Conservation (phyloP, 192 early-diverging fungal species). For the Lunasporangiospora selenospora region DNA sequence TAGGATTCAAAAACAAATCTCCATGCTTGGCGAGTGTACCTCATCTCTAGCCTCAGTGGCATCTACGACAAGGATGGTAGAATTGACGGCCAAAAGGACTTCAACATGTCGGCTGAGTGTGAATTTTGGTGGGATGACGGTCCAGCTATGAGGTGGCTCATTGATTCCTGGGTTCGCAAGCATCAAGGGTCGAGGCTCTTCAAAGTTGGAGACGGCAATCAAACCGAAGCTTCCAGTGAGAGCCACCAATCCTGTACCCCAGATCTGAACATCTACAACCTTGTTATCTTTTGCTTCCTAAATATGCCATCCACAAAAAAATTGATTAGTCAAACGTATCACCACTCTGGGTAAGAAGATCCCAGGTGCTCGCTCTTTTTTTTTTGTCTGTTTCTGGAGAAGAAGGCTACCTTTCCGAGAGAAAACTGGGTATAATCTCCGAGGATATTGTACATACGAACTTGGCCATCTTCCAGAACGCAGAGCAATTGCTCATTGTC, state of each 20-base stretch:
- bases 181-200: conserved; percentile 81
- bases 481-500: conserved; percentile 85
- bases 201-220: conserved; percentile 83
- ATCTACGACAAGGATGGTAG: conserved; percentile 87
- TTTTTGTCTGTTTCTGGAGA: background rate
- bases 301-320: background rate
- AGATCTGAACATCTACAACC: conserved; percentile 87
- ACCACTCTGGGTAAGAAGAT: too few species aligned
- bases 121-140: conserved; percentile 86
- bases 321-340: background rate
- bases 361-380: too few species aligned
- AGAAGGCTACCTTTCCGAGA: conserved; percentile 70
- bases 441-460: conserved; percentile 82
- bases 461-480: conserved; percentile 85
- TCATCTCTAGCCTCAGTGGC: conserved; percentile 80
- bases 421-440: conserved; percentile 84
- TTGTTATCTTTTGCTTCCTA: conserved; percentile 83
- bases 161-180: conserved; percentile 75
- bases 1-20: too few species aligned
- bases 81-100: conserved; percentile 78
- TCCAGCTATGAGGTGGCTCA: conserved; percentile 83
- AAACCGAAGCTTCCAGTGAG: conserved; percentile 84
- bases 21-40: conserved; percentile 55
- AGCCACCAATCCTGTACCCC: conserved; percentile 92
- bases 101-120: conserved; percentile 90